These are phyloP conservation scores for Monosporozyma unispora DNA, from an alignment of 805 yeast genomes.

Conservation along the genomic window DNA sequence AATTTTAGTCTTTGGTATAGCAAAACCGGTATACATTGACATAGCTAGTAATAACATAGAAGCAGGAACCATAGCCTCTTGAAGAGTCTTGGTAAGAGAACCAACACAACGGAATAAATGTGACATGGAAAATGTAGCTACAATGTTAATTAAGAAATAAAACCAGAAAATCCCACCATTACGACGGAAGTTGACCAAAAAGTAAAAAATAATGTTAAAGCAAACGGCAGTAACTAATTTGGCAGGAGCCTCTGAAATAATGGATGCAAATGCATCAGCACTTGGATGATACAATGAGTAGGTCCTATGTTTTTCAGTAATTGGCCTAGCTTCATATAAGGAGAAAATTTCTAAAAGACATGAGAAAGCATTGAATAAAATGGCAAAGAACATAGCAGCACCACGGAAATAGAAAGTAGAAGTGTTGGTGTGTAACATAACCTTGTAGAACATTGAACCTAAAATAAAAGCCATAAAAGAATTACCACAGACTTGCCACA, in stretches of 20 bases:
- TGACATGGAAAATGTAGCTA: slow-evolving; percentile 44
- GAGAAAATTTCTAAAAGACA: slow-evolving; percentile 50
- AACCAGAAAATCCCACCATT: slow-evolving; percentile 47
- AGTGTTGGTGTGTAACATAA: slow-evolving; percentile 31
- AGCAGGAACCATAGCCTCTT: slow-evolving; percentile 53
- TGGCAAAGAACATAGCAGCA: slow-evolving; percentile 60
- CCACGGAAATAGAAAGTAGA: slow-evolving; percentile 46
- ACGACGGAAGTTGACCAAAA: slow-evolving; percentile 45
- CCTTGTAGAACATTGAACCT: slow-evolving; percentile 50
- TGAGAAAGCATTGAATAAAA: slow-evolving; percentile 53
- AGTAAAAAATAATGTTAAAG: slow-evolving; percentile 45
- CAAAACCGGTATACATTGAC: slow-evolving; percentile 49
- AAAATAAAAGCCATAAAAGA: slow-evolving; percentile 45
- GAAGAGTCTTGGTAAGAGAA: slow-evolving; percentile 37
- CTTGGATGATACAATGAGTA: slow-evolving; percentile 52
- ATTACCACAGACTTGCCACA: slow-evolving; percentile 38
- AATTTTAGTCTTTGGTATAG: slow-evolving; percentile 47
- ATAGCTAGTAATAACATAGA: slow-evolving; percentile 41
- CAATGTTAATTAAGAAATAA: slow-evolving; percentile 36
- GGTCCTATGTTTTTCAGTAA: slow-evolving; percentile 50
- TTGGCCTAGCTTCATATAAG: slow-evolving; percentile 45
- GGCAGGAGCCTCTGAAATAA: slow-evolving; percentile 44
- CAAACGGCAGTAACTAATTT: slow-evolving; percentile 37
- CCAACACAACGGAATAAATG: slow-evolving; percentile 48
- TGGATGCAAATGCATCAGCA: slow-evolving; percentile 49